These are phyloP conservation scores for Myxozyma udenii DNA, from an alignment of 805 yeast species.

Conservation along the genomic window DNA sequence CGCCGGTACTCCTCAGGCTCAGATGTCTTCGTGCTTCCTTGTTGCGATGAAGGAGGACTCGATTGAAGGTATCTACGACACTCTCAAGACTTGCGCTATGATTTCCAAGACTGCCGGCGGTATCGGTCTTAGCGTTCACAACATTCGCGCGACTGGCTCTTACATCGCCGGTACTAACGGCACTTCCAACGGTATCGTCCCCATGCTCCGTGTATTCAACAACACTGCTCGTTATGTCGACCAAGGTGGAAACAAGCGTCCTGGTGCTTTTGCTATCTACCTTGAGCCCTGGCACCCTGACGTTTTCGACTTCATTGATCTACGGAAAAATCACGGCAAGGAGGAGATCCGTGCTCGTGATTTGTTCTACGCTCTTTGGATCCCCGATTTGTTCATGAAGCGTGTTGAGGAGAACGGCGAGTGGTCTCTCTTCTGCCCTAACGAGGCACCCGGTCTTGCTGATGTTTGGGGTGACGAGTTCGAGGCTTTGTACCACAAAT, in stretches of 20 bases:
- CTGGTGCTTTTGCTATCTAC: slow-evolving; percentile 94
- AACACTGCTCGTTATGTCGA: slow-evolving; percentile 96
- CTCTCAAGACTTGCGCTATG: slow-evolving; percentile 81
- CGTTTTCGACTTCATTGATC: slow-evolving; percentile 76
- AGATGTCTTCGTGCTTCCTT: slow-evolving; percentile 87
- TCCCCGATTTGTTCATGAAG: slow-evolving; percentile 90
- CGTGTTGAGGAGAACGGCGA: slow-evolving; percentile 73
- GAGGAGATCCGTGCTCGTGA: slow-evolving; percentile 94
- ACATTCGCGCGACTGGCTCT: slow-evolving; percentile 82
- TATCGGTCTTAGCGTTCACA: slow-evolving; percentile 83
- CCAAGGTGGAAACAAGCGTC: slow-evolving; percentile 97
- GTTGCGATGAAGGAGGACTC: slow-evolving; percentile 92
- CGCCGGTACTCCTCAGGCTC: slow-evolving; percentile 83
- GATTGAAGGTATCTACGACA: slow-evolving; percentile 89
- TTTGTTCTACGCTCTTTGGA: slow-evolving; percentile 89
- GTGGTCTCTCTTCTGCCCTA: slow-evolving; percentile 90
- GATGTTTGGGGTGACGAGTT: slow-evolving; percentile 86
- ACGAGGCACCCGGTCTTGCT: slow-evolving; percentile 78
- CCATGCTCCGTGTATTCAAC: slow-evolving; percentile 94
- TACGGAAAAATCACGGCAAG: slow-evolving; percentile 91
- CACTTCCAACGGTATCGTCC: slow-evolving; percentile 85
- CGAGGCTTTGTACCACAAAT: slow-evolving; percentile 62
- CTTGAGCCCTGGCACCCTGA: slow-evolving; percentile 98
- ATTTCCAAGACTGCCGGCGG: slow-evolving; percentile 97
- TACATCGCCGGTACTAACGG: slow-evolving; percentile 92